Conservation (phyloP, 2,329 filamentous ascomycete species). For the Raffaelea albimanens region DNA sequence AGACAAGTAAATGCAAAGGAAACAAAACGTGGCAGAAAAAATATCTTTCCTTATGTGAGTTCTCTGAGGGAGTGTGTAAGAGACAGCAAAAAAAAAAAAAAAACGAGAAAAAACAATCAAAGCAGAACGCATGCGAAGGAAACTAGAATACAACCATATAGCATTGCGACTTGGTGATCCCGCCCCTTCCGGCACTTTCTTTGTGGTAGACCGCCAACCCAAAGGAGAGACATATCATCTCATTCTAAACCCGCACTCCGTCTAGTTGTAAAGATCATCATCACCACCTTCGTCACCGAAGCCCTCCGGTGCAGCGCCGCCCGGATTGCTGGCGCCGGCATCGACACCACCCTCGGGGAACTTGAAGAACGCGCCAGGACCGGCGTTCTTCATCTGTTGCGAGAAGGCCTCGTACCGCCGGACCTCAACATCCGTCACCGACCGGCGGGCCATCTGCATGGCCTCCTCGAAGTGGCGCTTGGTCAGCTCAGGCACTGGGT, state of each 20-base stretch:
- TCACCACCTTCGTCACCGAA: slow-evolving; percentile 88
- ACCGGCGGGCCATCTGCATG: slow-evolving; percentile 88
- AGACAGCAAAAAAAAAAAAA: not conserved
- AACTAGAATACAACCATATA: slow-evolving; percentile 7
- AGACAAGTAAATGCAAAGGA: not conserved
- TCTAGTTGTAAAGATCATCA: slow-evolving; percentile 93
- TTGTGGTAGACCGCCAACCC: not conserved
- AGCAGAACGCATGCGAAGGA: not conserved
- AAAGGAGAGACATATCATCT: not conserved
- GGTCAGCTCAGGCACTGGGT: slow-evolving; percentile 91
- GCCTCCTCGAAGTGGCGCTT: slow-evolving; percentile 98
- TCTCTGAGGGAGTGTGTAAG: too few species aligned
- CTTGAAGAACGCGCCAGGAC: slow-evolving; percentile 94
- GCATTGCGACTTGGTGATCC: not conserved
- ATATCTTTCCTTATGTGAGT: too few species aligned
- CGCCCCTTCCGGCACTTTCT: not conserved
- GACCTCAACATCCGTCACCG: slow-evolving; percentile 94
- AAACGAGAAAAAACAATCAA: not conserved
- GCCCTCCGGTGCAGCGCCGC: slow-evolving; percentile 27
- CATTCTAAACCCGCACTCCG: slow-evolving; percentile 47
- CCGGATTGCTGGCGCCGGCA: slow-evolving; percentile 52
- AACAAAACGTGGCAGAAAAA: not conserved
- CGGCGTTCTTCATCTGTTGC: slow-evolving; percentile 98
- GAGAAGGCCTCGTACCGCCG: slow-evolving; percentile 97
- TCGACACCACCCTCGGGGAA: slow-evolving; percentile 69